A percentile compares a stretch with the other conserved stretches of the same genome.
phyloP scores from a whole-genome alignment of 768 basidiomycete species.

The Multifurca ochricompacta region DNA sequence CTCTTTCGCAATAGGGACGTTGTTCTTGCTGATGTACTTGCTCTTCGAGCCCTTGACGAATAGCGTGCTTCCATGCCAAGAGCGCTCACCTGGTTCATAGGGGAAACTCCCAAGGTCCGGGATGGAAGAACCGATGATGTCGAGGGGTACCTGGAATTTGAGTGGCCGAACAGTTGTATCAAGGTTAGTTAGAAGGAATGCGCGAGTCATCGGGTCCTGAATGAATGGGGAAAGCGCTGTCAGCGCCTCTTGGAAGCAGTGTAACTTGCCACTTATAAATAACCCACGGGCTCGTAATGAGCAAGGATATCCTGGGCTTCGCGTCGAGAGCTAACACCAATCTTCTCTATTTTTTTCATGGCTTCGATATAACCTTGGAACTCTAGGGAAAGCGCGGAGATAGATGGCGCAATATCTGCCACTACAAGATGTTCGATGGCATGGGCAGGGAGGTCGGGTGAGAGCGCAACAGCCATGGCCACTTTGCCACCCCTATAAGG shows the following conservation, averaged over 20 bases:
- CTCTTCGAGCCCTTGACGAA: constrained; percentile 75
- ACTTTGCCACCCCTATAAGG: constrained; percentile 75
- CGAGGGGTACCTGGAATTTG: constrained; percentile 66
- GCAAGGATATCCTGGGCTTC: constrained; percentile 63
- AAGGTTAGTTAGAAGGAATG: constrained; percentile 87
- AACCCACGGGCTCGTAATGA: constrained; percentile 53
- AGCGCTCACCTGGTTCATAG: constrained; percentile 45
- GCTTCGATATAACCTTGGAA: constrained; percentile 58
- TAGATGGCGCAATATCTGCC: constrained; percentile 75
- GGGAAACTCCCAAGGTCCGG: constrained; percentile 72
- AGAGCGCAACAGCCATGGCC: constrained; percentile 63
- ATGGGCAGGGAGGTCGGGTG: constrained; percentile 33
- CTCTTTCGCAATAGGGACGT: constrained; percentile 46
- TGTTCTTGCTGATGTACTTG: constrained; percentile 72
- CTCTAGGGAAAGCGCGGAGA: constrained; percentile 49
- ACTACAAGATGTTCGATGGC: constrained; percentile 55
- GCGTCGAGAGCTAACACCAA: constrained; percentile 49
- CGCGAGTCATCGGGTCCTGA: constrained; percentile 64
- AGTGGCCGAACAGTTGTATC: constrained; percentile 34
- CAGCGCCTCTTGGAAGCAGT: too few species aligned
- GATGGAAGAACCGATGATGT: constrained; percentile 52
- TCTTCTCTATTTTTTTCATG: constrained; percentile 66
- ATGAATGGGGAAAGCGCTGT: too few species aligned
- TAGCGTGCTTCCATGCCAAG: constrained; percentile 54
- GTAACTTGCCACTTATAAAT: too few species aligned